Evolutionary conservation across 2,329 filamentous ascomycete species (phyloP), one percentile per base, ranked within the genome.

Genomic region (Epichloe baconii): DNA sequence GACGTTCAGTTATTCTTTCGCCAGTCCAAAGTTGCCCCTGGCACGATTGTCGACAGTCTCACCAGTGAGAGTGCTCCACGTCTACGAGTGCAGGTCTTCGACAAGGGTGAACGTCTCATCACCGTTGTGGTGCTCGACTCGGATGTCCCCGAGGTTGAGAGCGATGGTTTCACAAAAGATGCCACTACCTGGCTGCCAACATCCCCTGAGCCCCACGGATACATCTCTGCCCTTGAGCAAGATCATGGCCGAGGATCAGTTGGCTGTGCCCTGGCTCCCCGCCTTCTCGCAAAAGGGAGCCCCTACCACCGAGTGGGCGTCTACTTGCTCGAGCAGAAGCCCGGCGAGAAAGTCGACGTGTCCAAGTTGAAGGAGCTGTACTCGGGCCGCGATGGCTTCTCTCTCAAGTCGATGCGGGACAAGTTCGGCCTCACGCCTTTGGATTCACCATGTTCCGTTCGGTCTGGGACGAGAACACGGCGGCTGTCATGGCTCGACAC

Each of bases 401-500:
- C 77, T 52, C 71, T 95, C 54, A 83, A 88, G 63, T 80, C 79
- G 55, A 85, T 94, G 66, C 78, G 83, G 57, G 78, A 82, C 64
- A 83, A 82, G 64, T 80, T 87, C 64, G 68, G 72, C 52, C 72
- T 93, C 54, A 76, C 73, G 53, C 80, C 90, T 7, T 81, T 96
- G 90, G 90, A 43, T 86, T 88, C 60, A 87, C 82, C 64, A 72
- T 98, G 60, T 98, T 97, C 82, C 82, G 93, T 58, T 84, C 82
- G 54, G 72, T 85, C 57, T 97, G 90, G 88, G 93, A 98, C 67
- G 86, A 93, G 53, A 80, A 79, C 60, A 98, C 87, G 49, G 82
- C 80, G n/a, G 82, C 74, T 48, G 88, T 98, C 56, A 96, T 98
- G 91, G 74, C 81, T 63, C 79, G 86, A 60, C 79, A 86, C 59